These are phyloP conservation scores for Populus euphratica DNA, from an alignment of 345 rosid species.

Conservation along the genomic window DNA sequence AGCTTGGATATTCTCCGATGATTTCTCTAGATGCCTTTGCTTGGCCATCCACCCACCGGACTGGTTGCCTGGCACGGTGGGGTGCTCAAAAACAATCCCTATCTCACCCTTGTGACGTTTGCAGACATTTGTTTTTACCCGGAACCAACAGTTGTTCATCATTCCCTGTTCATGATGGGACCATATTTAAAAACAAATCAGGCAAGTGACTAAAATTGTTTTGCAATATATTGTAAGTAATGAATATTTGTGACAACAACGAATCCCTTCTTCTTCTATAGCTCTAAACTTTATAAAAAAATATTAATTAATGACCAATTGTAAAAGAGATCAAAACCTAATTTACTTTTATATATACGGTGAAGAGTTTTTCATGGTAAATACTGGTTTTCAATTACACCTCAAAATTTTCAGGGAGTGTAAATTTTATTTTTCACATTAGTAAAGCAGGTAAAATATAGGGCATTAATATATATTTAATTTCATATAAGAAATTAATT, in stretches of 20 bases:
- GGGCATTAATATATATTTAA: too few species aligned
- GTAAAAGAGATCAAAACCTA: background rate
- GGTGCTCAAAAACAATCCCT: conserved; percentile 92
- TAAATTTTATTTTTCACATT: background rate
- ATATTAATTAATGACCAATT: too few species aligned
- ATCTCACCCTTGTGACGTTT: conserved; percentile 81
- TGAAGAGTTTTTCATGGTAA: background rate
- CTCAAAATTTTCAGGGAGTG: background rate
- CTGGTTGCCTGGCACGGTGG: conserved; percentile 85
- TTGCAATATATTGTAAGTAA: background rate
- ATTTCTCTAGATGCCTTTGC: conserved; percentile 63
- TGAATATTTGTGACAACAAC: background rate
- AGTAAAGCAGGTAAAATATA: background rate
- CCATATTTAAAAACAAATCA: background rate
- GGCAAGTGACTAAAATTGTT: background rate
- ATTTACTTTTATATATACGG: too few species aligned
- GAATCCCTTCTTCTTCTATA: too few species aligned
- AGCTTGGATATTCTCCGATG: conserved; percentile 40
- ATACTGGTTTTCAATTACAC: background rate
- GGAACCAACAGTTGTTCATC: conserved; percentile 99
- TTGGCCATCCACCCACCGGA: conserved; percentile 99
- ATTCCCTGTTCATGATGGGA: conserved; percentile 54
- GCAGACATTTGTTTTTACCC: conserved; percentile 71
- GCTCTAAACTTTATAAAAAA: too few species aligned
- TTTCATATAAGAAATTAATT: background rate